Percentiles rank a stretch among this genome's conserved stretches.
phyloP scores from a whole-genome alignment of 306 rosid species.

The Trifolium pratense region DNA sequence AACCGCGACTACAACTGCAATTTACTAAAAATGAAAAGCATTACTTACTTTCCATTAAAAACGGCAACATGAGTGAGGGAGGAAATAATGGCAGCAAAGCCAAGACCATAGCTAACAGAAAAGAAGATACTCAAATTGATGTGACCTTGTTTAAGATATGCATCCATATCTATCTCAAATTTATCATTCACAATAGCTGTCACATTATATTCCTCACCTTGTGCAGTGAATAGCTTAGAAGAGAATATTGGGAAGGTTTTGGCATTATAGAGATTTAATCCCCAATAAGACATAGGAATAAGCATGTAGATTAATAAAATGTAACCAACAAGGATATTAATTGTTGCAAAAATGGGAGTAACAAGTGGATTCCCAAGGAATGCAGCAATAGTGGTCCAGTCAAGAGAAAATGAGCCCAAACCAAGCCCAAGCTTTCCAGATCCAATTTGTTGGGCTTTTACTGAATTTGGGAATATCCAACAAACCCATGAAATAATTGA shows the following conservation, averaged over 20 bases:
- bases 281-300: constrained; percentile 65
- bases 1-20: too few relatives aligned
- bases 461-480: constrained; percentile 56
- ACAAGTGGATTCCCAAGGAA: constrained; percentile 63
- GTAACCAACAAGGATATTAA: constrained; percentile 61
- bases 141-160: constrained; percentile 52
- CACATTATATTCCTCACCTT: constrained; percentile 56
- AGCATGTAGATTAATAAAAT: constrained; percentile 48
- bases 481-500: constrained; percentile 68
- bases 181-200: constrained; percentile 55
- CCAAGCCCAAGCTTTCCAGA: constrained; percentile 70
- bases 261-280: constrained; percentile 55
- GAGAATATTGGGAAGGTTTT: constrained; percentile 67
- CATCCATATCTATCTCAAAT: constrained; percentile 61
- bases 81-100: constrained; percentile 66
- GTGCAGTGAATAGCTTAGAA: constrained; percentile 43
- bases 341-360: constrained; percentile 62
- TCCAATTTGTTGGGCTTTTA: constrained; percentile 70
- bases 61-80: constrained; percentile 68
- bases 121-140: constrained; percentile 60
- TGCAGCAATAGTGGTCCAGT: constrained; percentile 64
- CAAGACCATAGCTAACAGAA: constrained; percentile 61
- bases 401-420: constrained; percentile 60
- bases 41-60: constrained; percentile 60
- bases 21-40: neutral